A percentile compares a stretch with the other conserved stretches of the same genome.
Conservation (phyloP, 495 filamentous ascomycete genomes). For the Parachaetomium inaequale region DNA sequence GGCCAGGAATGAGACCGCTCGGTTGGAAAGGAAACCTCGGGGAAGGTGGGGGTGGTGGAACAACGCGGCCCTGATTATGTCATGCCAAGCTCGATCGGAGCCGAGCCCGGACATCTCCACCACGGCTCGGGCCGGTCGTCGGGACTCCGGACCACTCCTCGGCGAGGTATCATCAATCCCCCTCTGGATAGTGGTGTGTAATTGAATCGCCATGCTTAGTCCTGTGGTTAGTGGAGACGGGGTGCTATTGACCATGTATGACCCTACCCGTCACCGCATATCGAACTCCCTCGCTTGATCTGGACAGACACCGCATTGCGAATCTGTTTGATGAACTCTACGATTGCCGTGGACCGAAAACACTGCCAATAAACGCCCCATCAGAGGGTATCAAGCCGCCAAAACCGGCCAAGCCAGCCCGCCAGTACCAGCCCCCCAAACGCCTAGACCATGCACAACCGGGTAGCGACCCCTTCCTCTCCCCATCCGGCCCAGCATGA, state of each 20-base stretch:
- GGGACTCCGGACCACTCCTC: not conserved
- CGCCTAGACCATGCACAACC: not conserved
- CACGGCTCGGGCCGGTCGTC: not conserved
- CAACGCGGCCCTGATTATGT: no score
- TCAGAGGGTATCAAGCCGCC: slow-evolving; percentile 6
- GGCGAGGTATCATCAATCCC: no score
- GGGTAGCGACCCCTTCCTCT: no score
- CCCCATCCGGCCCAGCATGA: no score
- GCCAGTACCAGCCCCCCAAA: not conserved
- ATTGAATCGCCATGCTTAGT: no score
- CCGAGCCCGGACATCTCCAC: no score
- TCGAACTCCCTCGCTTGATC: not conserved
- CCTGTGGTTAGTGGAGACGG: no score
- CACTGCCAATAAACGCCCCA: not conserved
- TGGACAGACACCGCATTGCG: not conserved
- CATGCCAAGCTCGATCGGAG: no score
- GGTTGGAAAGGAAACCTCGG: no score
- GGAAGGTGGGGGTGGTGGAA: not conserved
- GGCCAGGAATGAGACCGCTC: not conserved
- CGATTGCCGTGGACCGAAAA: not conserved
- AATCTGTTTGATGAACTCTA: not conserved
- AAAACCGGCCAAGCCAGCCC: not conserved
- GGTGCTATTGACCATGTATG: no score
- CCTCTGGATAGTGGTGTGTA: no score
- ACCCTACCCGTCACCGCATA: no score